Evolutionary conservation across 768 basidiomycete genomes (phyloP).

Genomic region (Rhodotorula toruloides): DNA sequence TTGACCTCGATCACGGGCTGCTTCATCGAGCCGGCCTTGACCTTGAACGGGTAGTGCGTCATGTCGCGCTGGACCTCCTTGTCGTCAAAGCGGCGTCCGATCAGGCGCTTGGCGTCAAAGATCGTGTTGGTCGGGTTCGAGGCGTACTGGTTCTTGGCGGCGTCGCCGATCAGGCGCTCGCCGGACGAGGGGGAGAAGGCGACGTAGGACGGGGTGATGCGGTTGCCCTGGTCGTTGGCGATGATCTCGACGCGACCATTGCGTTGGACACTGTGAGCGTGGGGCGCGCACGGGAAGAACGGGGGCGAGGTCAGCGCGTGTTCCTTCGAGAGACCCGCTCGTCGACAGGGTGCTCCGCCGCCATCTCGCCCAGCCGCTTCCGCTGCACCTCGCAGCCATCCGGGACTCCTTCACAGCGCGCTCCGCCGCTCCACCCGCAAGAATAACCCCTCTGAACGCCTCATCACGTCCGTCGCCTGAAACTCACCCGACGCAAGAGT

Average conservation of each 20-base stretch:
- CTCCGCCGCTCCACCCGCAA: background rate
- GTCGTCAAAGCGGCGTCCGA: slow-evolving; percentile 57
- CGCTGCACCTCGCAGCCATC: too few relatives aligned
- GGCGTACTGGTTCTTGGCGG: slow-evolving; percentile 90
- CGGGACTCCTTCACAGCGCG: too few relatives aligned
- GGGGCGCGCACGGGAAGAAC: background rate
- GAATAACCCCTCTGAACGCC: background rate
- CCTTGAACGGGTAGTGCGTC: slow-evolving; percentile 60
- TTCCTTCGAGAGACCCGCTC: background rate
- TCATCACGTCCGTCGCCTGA: background rate
- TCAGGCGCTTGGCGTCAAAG: slow-evolving; percentile 93
- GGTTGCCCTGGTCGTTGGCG: slow-evolving; percentile 95
- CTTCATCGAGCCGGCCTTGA: slow-evolving; percentile 41
- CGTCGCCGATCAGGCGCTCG: slow-evolving; percentile 68
- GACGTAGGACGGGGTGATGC: slow-evolving; percentile 73
- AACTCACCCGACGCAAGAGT: slow-evolving; percentile 89
- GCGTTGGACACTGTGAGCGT: slow-evolving; percentile 62
- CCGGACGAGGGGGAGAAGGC: slow-evolving; percentile 36
- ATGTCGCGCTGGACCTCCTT: slow-evolving; percentile 71
- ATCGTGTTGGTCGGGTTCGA: slow-evolving; percentile 87
- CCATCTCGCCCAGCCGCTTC: too few relatives aligned
- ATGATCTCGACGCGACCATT: slow-evolving; percentile 90
- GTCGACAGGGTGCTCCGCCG: background rate
- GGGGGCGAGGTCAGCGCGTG: background rate
- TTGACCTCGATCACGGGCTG: slow-evolving; percentile 43